Evolutionary conservation across 768 basidiomycete genomes (phyloP), one percentile per base, ranked within the genome.

Genomic region (Saitozyma podzolica): DNA sequence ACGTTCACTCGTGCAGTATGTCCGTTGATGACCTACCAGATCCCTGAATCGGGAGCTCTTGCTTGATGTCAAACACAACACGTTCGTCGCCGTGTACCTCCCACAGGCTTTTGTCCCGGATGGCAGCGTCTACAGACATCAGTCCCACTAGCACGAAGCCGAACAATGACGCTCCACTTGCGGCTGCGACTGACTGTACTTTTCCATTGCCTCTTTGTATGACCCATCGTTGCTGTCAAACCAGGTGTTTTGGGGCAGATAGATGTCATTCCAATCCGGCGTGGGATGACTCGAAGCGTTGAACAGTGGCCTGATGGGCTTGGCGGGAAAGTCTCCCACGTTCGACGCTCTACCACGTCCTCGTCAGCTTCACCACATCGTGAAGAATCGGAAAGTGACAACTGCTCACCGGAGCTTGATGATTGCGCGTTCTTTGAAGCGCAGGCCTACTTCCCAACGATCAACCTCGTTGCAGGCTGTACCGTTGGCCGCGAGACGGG

Each of bases 371-470:
- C 55, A 14, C 17, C 2, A 29, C 17, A 11, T 52, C 13, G 17
- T 39, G 17, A 19, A 3, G 13, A 52, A 13, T 11, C 16, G 39
- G 10, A 47, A 1, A n/a, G 39, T 17, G 9, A 4, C 29, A 29
- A 29, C 29, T 29, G 64, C 69, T 45, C 45, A 71, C 69, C 60
- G 57, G 14, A 67, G 47, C 50, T 69, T 70, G 48, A 69, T 54
- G 39, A 74, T 65, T 0, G 72, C 62, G 8, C 72, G 45, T 48
- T 74, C 72, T 56, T 64, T 71, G 56, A 67, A 63, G 20, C 70
- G 48, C 57, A 71, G 47, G 0, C 72, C 72, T 6, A 71, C 72
- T 56, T 47, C n/a, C 45, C 45, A 47, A 17, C 45, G 13, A 17
- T 13, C n/a, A 17, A 47, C 6, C 13, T 47, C 45, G 11, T 11